Evolutionary conservation across 192 early-diverging fungal genomes (phyloP), one percentile per base, ranked within the genome.

Genomic region (Oehlia diaphana): DNA sequence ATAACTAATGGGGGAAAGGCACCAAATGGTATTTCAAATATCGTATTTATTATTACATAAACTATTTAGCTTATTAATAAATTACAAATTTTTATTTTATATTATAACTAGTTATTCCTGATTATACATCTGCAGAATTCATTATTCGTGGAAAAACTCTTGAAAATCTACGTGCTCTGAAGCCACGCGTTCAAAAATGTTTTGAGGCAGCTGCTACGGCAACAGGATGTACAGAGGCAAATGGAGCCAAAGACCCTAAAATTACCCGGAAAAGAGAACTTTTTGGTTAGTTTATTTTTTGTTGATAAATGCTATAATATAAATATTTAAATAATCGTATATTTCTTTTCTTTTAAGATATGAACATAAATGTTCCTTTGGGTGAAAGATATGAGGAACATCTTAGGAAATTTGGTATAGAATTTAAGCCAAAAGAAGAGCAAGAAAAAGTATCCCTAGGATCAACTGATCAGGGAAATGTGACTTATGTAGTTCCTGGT

Each of bases 1-100:
- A 92, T 95, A 39, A 91, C 88, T 31, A 83, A 92, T 49, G 94
- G 94, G 53, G 95, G 95, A n/a, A 68, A 88, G 49, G 87, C 88
- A 3, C 21, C 85, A 61, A 86, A 86, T 23, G 64, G 6, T 2
- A 37, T n/a, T 28, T 39, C 10, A 44, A 7, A 69, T 23, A 2
- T 58, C 3, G 13, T 58, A 37, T 39, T 47, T 23, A 70, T 9
- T 35, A 72, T 23, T n/a, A 31, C 33, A 6, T 19, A 50, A 77
- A 47, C 26, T 2, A 21, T 37, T 5, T 5, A 37, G 37, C 8
- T 37, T 5, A 37, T 37, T 2, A 37, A 58, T 16, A 53, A 16
- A 26, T 53, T 47, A 14, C 31, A 5, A n/a, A 37, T 42, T 35
- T 16, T 58, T 42, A 42, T 35, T 72, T 23, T 86, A 87, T 73